phyloP scores from a whole-genome alignment of 768 basidiomycete species.

The Serendipita sp. region DNA sequence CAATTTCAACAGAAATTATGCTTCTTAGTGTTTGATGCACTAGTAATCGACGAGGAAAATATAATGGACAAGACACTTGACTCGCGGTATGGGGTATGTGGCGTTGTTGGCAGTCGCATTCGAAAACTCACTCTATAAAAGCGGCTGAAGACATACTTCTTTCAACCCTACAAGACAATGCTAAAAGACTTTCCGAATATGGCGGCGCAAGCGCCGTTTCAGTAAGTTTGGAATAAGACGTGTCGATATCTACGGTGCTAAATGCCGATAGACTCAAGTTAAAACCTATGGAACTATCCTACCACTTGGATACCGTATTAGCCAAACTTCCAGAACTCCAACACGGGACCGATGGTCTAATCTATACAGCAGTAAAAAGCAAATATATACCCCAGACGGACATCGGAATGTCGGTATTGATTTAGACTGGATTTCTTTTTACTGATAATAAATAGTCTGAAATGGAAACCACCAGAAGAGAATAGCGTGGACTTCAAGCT shows the following conservation, averaged over 20 bases:
- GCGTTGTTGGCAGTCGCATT: background rate
- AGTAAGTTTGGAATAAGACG: constrained; percentile 33
- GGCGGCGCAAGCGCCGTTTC: constrained; percentile 52
- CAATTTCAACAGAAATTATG: constrained; percentile 26
- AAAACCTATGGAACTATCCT: constrained; percentile 77
- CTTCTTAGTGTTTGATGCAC: constrained; percentile 81
- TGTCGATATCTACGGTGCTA: too few relatives aligned
- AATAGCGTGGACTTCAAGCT: constrained; percentile 98
- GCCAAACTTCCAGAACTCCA: constrained; percentile 71
- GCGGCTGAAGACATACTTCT: constrained; percentile 71
- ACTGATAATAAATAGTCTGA: constrained; percentile 40
- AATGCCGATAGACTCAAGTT: constrained; percentile 48
- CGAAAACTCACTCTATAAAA: constrained; percentile 18
- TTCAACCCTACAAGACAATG: constrained; percentile 61
- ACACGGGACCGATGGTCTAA: constrained; percentile 89
- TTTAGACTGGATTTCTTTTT: background rate
- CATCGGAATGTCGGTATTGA: constrained; percentile 52
- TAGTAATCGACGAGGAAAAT: constrained; percentile 72
- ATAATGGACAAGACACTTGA: constrained; percentile 71
- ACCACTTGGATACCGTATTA: constrained; percentile 77
- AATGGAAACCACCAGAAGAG: constrained; percentile 98
- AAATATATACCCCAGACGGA: constrained; percentile 68
- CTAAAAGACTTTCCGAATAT: constrained; percentile 53
- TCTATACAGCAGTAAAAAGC: constrained; percentile 83
- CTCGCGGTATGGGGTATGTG: constrained; percentile 76